Evolutionary conservation across 345 rosid species (phyloP), one percentile per base, ranked within the genome.

Genomic region (Aethionema arabicum): DNA sequence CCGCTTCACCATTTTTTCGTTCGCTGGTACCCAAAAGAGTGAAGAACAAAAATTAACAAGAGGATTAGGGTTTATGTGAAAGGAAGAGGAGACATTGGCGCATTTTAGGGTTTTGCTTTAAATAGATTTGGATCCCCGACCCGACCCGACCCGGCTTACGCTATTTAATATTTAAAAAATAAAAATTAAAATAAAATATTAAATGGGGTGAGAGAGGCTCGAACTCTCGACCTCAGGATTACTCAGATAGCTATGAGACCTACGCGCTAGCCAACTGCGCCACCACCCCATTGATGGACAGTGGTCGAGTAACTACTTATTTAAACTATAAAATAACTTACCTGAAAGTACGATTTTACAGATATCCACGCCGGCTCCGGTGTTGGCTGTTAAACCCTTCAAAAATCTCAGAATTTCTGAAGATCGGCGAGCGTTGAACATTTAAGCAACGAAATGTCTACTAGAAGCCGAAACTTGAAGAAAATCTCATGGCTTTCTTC

Each of bases 201-300:
- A 8, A 11, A 0, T 69, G 78, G 92, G 90, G 80, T 86, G 93
- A 83, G 93, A 85, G 88, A 81, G 87, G 88, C 82, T 78, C 85
- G 80, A 79, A 78, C 93, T 82, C 96, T 79, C 91, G 84, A 86
- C 90, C 88, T 84, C 87, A 79, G 90, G 87, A 81, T 88, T 0
- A 77, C 93, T 82, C 87, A 37, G 65, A 59, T 33, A 74, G 90
- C 88, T 81, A 84, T 82, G 92, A 85, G 88, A 86, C 88, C 91
- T 78, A 77, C 88, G 87, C 84, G 93, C 93, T 84, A 84, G 82
- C 85, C 96, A 86, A 84, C 91, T 84, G 88, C 96, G 88, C 90
- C 87, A 78, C 88, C 88, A 79, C 86, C 92, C 88, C 87, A 1
- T 4, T 48, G 71, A 4, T 48, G n/a, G 7, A 2, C 8, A 0